Conservation (phyloP, 306 rosid genomes). For the Trifolium pratense region DNA sequence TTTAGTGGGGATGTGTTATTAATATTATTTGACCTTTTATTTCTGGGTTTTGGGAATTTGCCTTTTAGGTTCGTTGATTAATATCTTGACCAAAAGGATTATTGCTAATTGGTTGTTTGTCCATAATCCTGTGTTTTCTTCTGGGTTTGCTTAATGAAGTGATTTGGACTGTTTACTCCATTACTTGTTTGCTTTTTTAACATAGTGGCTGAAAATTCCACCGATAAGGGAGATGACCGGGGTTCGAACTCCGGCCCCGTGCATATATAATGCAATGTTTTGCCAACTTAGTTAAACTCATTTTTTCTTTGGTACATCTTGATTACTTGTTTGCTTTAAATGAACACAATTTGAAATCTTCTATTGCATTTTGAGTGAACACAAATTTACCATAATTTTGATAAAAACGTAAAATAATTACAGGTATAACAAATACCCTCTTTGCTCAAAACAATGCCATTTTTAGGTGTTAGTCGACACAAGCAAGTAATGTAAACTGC, state of each 20-base stretch:
- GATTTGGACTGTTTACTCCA: slow-evolving; percentile 59
- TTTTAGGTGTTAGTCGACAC: not conserved
- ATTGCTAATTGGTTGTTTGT: slow-evolving; percentile 88
- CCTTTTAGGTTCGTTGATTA: slow-evolving; percentile 70
- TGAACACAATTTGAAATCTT: not conserved
- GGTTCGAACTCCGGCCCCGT: too few species aligned
- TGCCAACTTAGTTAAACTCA: too few species aligned
- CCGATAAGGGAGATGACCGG: too few species aligned
- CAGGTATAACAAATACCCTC: not conserved
- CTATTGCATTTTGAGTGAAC: not conserved
- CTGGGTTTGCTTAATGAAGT: slow-evolving; percentile 57
- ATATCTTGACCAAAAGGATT: slow-evolving; percentile 62
- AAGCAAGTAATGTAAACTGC: not conserved
- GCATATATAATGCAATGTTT: too few species aligned
- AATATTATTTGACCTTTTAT: slow-evolving; percentile 73
- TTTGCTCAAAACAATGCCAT: not conserved
- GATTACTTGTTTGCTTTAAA: too few species aligned
- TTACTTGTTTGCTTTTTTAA: too few species aligned
- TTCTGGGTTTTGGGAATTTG: slow-evolving; percentile 72
- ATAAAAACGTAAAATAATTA: not conserved
- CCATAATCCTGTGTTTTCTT: slow-evolving; percentile 61
- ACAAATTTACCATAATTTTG: not conserved
- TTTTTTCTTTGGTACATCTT: too few species aligned
- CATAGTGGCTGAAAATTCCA: too few species aligned
- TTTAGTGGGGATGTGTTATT: slow-evolving; percentile 67